Evolutionary conservation across 768 basidiomycete species (phyloP).

Genomic region (Pholiota microspora): DNA sequence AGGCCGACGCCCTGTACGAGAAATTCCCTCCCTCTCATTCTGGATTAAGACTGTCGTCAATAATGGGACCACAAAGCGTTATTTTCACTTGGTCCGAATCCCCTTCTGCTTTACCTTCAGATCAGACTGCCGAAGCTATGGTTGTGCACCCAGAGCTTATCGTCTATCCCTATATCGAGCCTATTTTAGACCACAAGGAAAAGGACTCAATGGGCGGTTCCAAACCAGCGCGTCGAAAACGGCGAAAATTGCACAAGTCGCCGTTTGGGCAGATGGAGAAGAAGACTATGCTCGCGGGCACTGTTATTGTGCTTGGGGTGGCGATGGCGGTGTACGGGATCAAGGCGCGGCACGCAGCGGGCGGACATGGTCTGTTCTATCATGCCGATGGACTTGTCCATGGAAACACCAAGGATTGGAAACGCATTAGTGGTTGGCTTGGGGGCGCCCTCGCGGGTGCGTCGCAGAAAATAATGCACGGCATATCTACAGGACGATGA

Average conservation of each 20-base stretch:
- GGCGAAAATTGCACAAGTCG: constrained; percentile 22
- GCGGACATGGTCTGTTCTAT: constrained; percentile 18
- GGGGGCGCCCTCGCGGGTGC: constrained; percentile 21
- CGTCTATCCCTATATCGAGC: constrained; percentile 50
- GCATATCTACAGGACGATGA: constrained; percentile 7
- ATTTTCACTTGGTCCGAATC: constrained; percentile 71
- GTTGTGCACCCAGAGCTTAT: constrained; percentile 52
- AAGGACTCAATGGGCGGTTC: constrained; percentile 18
- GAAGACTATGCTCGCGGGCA: constrained; percentile 56
- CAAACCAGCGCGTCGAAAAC: constrained; percentile 16
- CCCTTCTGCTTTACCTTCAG: constrained; percentile 38
- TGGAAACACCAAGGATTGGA: constrained; percentile 19
- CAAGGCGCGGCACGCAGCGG: constrained; percentile 23
- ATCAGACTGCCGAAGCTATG: constrained; percentile 61
- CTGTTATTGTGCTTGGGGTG: constrained; percentile 66
- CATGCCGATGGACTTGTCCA: constrained; percentile 21
- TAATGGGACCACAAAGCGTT: constrained; percentile 79
- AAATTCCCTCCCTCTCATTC: constrained; percentile 61
- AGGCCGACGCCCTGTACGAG: constrained; percentile 58
- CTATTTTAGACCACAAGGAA: constrained; percentile 26
- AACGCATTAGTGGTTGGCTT: constrained; percentile 20
- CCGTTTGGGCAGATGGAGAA: constrained; percentile 30
- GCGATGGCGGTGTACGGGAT: constrained; percentile 63
- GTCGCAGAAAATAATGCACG: constrained; percentile 18
- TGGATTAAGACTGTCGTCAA: constrained; percentile 47